Conservation (phyloP, 768 basidiomycete species). For the Tylopilus vinaceipallidus region DNA sequence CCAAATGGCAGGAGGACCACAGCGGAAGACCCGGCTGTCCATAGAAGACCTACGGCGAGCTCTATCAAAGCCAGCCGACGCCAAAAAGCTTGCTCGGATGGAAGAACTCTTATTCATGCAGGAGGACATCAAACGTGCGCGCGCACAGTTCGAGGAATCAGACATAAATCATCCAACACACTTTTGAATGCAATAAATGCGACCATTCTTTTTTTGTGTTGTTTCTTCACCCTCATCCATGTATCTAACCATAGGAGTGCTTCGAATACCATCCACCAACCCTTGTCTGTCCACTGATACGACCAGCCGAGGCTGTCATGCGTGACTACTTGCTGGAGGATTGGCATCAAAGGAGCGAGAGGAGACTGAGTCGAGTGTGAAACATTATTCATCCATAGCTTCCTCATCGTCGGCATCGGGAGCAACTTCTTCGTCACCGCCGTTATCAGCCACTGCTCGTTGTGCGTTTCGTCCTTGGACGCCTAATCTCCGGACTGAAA, state of each 20-base stretch:
- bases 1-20: constrained; percentile 65
- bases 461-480: constrained; percentile 51
- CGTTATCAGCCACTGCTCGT: constrained; percentile 20
- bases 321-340: not conserved
- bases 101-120: constrained; percentile 93
- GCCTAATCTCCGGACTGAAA: constrained; percentile 34
- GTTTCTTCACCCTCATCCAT: not conserved
- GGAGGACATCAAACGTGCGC: constrained; percentile 88
- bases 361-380: not conserved
- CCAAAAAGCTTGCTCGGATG: constrained; percentile 89
- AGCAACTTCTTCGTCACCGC: constrained; percentile 22
- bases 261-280: constrained; percentile 1
- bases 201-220: not conserved
- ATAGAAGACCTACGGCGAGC: constrained; percentile 84
- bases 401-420: constrained; percentile 40
- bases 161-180: constrained; percentile 48
- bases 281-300: too few relatives aligned
- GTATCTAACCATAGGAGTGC: constrained; percentile 2
- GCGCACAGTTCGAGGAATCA: constrained; percentile 69
- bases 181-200: constrained; percentile 31
- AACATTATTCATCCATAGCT: constrained; percentile 66
- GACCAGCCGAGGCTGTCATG: not conserved
- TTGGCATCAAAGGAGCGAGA: not conserved
- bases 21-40: constrained; percentile 71
- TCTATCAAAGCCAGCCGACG: constrained; percentile 81